Base-by-base conservation (phyloP, 2,329 filamentous ascomycete genomes). In the Fusarium sp. region DNA sequence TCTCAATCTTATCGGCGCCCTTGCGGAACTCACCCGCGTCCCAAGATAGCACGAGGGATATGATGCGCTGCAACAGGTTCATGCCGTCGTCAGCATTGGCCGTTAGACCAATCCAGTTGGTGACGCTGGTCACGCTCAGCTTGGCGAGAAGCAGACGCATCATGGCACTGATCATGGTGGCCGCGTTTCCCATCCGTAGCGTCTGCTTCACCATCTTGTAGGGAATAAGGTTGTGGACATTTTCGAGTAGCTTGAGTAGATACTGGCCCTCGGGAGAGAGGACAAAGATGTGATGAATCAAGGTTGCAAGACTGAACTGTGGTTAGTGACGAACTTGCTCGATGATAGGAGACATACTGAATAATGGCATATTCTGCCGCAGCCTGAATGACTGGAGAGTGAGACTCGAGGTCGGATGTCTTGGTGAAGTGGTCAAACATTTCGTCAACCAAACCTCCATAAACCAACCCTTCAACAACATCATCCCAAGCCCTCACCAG, bases 131-230 rank as follows among this genome's bases (percentile, higher is more conserved):
- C 4, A 95, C 83, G 69, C 90, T 91, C 61, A 93, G 81, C 79
- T 96, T 96, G n/a, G 91, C 89, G 13, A 96, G 83, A 14, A 94
- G 83, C 14, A 95, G 81, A 58, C 84, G 86, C 77, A 92, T 85
- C 85, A 95, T 89, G 62, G 85, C 91, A 73, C 86, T 91, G 61
- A 95, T 89, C 92, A 96, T 94, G 18, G 89, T 91, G 1, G 91
- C 91, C 0, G 91, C 91, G 75, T 95, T 96, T 6, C 92, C 90
- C 13, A 94, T 85, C 40, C 88, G 87, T 4, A 96, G 81, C 0
- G 91, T 93, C 77, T 94, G 91, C 64, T 89, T 86, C 55, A 94
- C 84, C 68, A 93, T 82, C 42, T 86, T 84, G 76, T 93, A 95
- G 0, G 92, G 92, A 0, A 93, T 80, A 61, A 94, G 82, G 60